phyloP scores from a whole-genome alignment of 2,329 filamentous ascomycete species.

The Aureobasidium sp. region DNA sequence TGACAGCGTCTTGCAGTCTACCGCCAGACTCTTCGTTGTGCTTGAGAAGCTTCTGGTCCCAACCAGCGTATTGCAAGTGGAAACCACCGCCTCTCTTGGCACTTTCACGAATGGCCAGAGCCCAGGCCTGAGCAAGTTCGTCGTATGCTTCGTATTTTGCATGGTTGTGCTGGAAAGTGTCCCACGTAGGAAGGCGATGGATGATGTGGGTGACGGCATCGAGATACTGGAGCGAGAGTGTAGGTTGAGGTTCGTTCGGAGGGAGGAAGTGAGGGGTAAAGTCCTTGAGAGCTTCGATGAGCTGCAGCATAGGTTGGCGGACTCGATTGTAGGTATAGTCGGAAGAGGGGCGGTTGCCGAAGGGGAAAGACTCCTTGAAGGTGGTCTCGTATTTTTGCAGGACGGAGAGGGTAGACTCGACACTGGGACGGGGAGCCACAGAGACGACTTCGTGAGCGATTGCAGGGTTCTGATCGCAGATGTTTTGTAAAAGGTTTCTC shows the following conservation, averaged over 20 bases:
- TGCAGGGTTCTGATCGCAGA: slow-evolving; percentile 82
- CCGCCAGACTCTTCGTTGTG: slow-evolving; percentile 84
- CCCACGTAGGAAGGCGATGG: slow-evolving; percentile 84
- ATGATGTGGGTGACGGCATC: slow-evolving; percentile 86
- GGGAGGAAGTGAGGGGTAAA: slow-evolving; percentile 95
- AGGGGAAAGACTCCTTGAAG: slow-evolving; percentile 73
- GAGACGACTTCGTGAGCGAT: slow-evolving; percentile 77
- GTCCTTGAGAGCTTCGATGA: slow-evolving; percentile 84
- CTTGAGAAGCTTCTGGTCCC: slow-evolving; percentile 79
- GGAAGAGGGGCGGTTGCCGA: slow-evolving; percentile 71
- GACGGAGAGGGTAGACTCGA: slow-evolving; percentile 69
- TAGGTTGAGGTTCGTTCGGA: slow-evolving; percentile 77
- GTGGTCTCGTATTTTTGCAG: slow-evolving; percentile 72
- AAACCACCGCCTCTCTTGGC: slow-evolving; percentile 88
- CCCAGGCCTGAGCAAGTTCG: slow-evolving; percentile 90
- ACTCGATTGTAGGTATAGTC: slow-evolving; percentile 96
- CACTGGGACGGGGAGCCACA: slow-evolving; percentile 78
- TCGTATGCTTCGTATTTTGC: slow-evolving; percentile 96
- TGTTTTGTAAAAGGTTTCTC: slow-evolving; percentile 74
- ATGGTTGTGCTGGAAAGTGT: slow-evolving; percentile 76
- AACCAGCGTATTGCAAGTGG: slow-evolving; percentile 77
- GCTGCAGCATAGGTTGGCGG: slow-evolving; percentile 65
- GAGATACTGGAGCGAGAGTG: slow-evolving; percentile 74
- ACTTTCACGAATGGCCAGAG: slow-evolving; percentile 80
- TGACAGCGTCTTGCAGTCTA: slow-evolving; percentile 69